Base-by-base conservation (phyloP, 78 protist species). In the Acrasis kona region DNA sequence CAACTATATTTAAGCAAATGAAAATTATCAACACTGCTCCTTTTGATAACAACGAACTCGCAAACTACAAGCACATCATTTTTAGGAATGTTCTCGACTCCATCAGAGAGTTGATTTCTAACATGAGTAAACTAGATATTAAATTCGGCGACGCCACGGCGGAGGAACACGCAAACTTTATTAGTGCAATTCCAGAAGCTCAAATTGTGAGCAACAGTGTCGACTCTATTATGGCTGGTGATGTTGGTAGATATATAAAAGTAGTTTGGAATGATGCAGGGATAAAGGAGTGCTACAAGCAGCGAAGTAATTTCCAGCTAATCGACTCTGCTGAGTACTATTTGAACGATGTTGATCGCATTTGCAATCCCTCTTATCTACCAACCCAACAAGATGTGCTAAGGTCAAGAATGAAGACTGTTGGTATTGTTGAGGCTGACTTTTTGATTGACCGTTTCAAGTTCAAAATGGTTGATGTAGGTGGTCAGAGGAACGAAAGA, bases 401-500 rank as follows among this genome's bases (percentile, higher is more conserved):
- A 65, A 89, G 89, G 41, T 61, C 92, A 32, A 85, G 98, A 27
- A 89, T 90, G 6, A 85, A 87, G 76, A 95, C 98, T 27, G 85
- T 91, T n/a, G 98, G 98, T 19, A 91, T 95, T 31, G 79, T 83
- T 31, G 95, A 91, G 86, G 83, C 85, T 30, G 70, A 68, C 41
- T 95, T 94, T 57, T 29, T 10, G 10, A 76, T 87, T 57, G 72
- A 81, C 0, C 77, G 42, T 70, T 10, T 38, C 32, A 39, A 27
- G 50, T 93, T 83, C 86, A 84, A 92, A 50, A 74, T 95, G 87
- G 82, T 89, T 9, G 98, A 95, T 50, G 95, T 95, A 6, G 98
- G 96, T 38, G 98, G 98, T 28, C 98, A 94, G 79, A 81, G 96
- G 34, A 75, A 78, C 40, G 95, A 92, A 83, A 65, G 98, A n/a